Evolutionary conservation across 345 rosid genomes (phyloP).

Genomic region (Eucalyptus curtisii): DNA sequence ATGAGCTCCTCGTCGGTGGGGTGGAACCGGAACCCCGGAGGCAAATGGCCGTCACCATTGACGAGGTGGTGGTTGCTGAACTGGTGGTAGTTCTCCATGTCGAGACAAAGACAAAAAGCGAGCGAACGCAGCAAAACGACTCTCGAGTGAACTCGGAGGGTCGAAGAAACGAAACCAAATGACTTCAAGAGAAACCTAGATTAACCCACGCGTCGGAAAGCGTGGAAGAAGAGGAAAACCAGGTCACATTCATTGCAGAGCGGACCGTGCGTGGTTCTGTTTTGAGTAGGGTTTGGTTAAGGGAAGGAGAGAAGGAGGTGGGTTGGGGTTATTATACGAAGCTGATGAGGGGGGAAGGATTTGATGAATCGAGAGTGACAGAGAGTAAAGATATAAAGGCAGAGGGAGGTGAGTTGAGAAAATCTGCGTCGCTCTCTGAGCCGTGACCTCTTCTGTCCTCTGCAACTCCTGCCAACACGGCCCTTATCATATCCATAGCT

Average conservation of each 20-base stretch:
- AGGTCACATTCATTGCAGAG: neutral
- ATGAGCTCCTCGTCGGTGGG: conserved; percentile 95
- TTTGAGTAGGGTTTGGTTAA: neutral
- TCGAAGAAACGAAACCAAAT: neutral
- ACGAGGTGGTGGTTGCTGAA: conserved; percentile 13
- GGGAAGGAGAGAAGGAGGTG: neutral
- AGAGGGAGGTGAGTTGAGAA: neutral
- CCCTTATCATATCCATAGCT: neutral
- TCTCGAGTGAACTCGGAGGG: neutral
- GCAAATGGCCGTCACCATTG: conserved; percentile 14
- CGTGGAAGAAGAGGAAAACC: neutral
- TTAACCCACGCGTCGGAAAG: neutral
- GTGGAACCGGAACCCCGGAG: conserved; percentile 93
- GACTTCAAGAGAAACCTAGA: neutral
- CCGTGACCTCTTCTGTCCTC: neutral
- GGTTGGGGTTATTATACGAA: neutral
- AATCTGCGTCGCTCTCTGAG: conserved; percentile 19
- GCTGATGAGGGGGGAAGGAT: neutral
- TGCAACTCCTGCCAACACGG: neutral
- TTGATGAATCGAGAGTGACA: neutral
- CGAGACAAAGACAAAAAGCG: neutral
- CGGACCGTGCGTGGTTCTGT: neutral
- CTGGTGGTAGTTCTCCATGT: conserved; percentile 38
- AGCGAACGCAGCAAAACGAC: neutral
- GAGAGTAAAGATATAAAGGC: conserved; percentile 28